Percentiles rank a stretch among this genome's conserved stretches.
Evolutionary conservation across 2,329 filamentous ascomycete species (phyloP).

Genomic region (Geosmithia flava): DNA sequence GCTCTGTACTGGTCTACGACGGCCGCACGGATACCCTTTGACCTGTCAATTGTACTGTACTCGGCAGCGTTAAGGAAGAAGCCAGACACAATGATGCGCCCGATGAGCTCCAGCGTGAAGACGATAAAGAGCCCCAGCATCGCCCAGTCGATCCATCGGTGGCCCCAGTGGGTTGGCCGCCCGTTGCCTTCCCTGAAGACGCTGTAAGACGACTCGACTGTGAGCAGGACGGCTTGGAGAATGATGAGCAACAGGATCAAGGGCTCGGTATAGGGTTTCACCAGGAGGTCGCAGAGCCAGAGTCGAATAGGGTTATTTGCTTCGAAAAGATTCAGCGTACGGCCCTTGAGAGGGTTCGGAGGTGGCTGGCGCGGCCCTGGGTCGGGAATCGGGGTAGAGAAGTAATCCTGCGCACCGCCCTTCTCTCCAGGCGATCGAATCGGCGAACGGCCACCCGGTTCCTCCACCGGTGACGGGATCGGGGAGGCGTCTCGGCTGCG

Average conservation of each 20-base stretch:
- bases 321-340: conserved; percentile 73
- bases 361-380: conserved; percentile 7
- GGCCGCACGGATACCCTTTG: conserved; percentile 60
- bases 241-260: conserved; percentile 79
- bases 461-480: conserved; percentile 17
- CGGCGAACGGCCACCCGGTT: conserved; percentile 4
- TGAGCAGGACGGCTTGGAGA: conserved; percentile 75
- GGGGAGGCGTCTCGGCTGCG: conserved; percentile 9
- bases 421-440: conserved; percentile 25
- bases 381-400: conserved; percentile 7
- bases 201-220: conserved; percentile 65
- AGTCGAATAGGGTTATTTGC: conserved; percentile 64
- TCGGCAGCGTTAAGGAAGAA: conserved; percentile 83
- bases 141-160: conserved; percentile 60
- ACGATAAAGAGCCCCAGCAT: conserved; percentile 75
- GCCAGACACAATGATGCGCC: conserved; percentile 84
- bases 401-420: conserved; percentile 10
- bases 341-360: conserved; percentile 72
- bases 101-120: conserved; percentile 76
- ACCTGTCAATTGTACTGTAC: conserved; percentile 81
- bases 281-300: conserved; percentile 68
- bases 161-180: conserved; percentile 54
- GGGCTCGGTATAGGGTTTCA: conserved; percentile 79
- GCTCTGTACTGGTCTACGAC: conserved; percentile 64
- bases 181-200: conserved; percentile 53